Base-by-base conservation (phyloP, 495 filamentous ascomycete genomes). In the Entonaema liquescens region DNA sequence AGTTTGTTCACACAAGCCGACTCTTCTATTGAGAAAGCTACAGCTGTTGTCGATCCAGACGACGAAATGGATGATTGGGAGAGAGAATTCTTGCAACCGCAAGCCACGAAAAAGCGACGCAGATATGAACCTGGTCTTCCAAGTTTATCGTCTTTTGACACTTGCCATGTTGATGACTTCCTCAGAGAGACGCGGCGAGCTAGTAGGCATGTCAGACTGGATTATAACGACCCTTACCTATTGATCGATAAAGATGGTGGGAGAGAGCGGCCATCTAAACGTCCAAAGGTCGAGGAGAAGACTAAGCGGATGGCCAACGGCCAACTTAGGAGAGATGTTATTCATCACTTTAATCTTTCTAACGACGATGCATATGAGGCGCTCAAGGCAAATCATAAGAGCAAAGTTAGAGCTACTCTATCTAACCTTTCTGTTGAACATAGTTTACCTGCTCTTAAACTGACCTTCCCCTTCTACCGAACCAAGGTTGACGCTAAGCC, bases 301-400 rank as follows among this genome's bases (percentile, higher is more conserved):
- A 77, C 84, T 57, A 87, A 86, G 60, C 84, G 88, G 23, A 81
- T 87, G 78, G 83, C 82, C 9, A 86, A 83, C 49, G 85, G 86
- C 9, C 82, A 82, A 33, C 74, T 89, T 15, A 84, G 84, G 21
- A 87, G 85, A 28, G 83, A 88, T 54, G 79, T 96, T n/a, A 87
- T 84, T 26, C 86, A 89, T 67, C 87, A 94, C 23, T 98, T 97
- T 85, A 98, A 98, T 78, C 91, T 97, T 55, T 97, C 95, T 28
- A 97, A 97, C 65, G 95, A 99, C 74, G 90, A 93, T 50, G 94
- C 93, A 1, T 99, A 99, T 76, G 93, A 97, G 71, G 89, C 92
- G 58, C 86, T 99, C 47, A 98, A 99, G 79, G 93, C 96, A 76
- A 99, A 98, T 77, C 92, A 94, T 70, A 93, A 96, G 80, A 95